Conservation (phyloP, 768 basidiomycete genomes). For the Mrakia gelida region DNA sequence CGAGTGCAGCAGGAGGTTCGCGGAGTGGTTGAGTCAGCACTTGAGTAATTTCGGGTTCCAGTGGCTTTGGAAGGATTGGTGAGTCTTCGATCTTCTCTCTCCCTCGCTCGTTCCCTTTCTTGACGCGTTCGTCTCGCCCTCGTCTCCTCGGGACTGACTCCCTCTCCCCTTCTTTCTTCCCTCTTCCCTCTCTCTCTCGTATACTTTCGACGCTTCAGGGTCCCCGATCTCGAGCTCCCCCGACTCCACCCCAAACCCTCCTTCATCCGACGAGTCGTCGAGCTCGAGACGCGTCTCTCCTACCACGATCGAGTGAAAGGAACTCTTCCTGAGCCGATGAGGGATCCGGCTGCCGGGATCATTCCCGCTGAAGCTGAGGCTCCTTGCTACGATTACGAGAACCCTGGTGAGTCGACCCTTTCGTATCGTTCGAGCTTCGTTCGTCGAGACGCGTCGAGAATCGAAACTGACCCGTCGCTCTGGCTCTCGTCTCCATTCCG, state of each 20-base stretch:
- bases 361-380: constrained; percentile 70
- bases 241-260: constrained; percentile 76
- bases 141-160: neutral
- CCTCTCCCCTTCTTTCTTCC: neutral
- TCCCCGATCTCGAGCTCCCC: constrained; percentile 71
- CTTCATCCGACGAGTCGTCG: constrained; percentile 80
- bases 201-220: constrained; percentile 54
- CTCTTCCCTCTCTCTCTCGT: too few species aligned
- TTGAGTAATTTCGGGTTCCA: constrained; percentile 97
- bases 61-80: constrained; percentile 99
- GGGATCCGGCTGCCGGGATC: constrained; percentile 57
- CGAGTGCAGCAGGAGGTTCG: constrained; percentile 72
- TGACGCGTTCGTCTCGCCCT: neutral
- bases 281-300: constrained; percentile 82
- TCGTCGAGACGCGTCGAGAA: neutral
- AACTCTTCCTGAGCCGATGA: constrained; percentile 79
- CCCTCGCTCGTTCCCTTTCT: neutral
- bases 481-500: neutral
- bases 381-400: constrained; percentile 77
- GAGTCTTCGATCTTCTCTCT: constrained; percentile 37
- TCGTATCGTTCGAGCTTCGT: neutral
- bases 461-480: neutral
- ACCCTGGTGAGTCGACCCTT: constrained; percentile 55
- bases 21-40: constrained; percentile 93
- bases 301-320: constrained; percentile 90